phyloP scores from a whole-genome alignment of 176 grass and related monocot species.

The Hsuehochloa calcarea region DNA sequence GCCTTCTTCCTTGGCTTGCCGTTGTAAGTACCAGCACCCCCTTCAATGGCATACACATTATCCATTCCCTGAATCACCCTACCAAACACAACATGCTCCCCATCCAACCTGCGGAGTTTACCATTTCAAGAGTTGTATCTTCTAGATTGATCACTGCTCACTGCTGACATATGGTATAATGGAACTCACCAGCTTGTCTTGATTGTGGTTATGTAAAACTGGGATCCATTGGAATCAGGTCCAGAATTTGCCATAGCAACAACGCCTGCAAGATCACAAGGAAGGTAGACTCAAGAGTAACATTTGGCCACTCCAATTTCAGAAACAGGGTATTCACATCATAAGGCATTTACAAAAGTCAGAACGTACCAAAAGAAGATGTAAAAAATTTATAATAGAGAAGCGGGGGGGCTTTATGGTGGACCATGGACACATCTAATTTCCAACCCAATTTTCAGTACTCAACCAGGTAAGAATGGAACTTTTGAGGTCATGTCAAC shows the following conservation, averaged over 20 bases:
- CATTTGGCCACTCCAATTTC: not conserved
- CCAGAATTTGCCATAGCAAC: slow-evolving; percentile 81
- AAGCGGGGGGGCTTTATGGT: not conserved
- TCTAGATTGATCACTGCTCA: not conserved
- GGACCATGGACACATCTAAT: not conserved
- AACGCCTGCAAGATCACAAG: slow-evolving; percentile 49
- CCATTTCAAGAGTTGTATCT: not conserved
- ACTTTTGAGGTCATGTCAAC: not conserved
- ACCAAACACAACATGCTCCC: slow-evolving; percentile 88
- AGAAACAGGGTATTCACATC: not conserved
- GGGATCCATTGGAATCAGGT: slow-evolving; percentile 86
- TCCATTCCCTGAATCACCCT: slow-evolving; percentile 95
- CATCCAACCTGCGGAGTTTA: slow-evolving; percentile 68
- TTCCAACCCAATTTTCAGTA: not conserved
- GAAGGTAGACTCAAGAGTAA: not conserved
- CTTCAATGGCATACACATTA: slow-evolving; percentile 81
- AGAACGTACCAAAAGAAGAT: not conserved
- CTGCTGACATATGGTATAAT: not conserved
- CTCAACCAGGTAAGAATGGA: not conserved
- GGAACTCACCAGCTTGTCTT: slow-evolving; percentile 80
- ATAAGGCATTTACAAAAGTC: not conserved
- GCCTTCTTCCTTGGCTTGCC: slow-evolving; percentile 91
- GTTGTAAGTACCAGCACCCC: slow-evolving; percentile 86
- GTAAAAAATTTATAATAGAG: not conserved
- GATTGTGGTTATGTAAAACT: slow-evolving; percentile 97